Conservation (phyloP, 2,329 filamentous ascomycete genomes). For the Dendryphion nanum region DNA sequence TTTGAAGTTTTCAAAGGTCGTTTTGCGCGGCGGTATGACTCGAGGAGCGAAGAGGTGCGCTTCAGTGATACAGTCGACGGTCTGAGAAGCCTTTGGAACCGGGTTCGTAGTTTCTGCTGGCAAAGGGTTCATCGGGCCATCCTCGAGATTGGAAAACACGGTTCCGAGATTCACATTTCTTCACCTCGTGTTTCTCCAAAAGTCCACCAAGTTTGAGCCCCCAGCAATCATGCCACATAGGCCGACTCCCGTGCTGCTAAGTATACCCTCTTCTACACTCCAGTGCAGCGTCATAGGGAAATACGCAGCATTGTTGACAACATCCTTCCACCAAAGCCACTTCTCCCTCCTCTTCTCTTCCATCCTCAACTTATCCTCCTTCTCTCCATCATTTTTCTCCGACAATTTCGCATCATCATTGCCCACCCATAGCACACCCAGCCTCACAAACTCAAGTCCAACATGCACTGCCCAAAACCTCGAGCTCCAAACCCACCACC, state of each 20-base stretch:
- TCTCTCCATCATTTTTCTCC: conserved; percentile 43
- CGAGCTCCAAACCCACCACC: conserved; percentile 69
- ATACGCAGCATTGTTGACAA: conserved; percentile 72
- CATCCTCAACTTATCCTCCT: conserved; percentile 46
- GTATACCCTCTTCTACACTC: conserved; percentile 66
- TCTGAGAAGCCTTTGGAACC: no score
- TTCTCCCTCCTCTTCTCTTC: conserved; percentile 13
- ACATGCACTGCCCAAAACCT: conserved; percentile 81
- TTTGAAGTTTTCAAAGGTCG: no score
- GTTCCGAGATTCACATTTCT: no score
- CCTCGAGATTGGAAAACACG: no score
- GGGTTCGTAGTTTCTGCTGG: no score
- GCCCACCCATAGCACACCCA: conserved; percentile 37
- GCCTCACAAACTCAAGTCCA: conserved; percentile 68
- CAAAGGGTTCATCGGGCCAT: no score
- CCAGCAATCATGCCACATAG: conserved; percentile 55
- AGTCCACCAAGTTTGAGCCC: conserved; percentile 44
- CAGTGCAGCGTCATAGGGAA: conserved; percentile 82
- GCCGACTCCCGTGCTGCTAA: conserved; percentile 60
- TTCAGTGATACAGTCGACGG: no score
- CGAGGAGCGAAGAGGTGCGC: no score
- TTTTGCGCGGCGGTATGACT: no score
- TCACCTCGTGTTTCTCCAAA: no score
- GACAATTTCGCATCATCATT: conserved; percentile 18
- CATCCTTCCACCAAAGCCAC: conserved; percentile 59